A percentile compares a stretch with the other conserved stretches of the same genome.
These are phyloP conservation scores for Ceratobasidium sp. DNA, from an alignment of 1,284 basidiomycete genomes.

Conservation along the genomic window DNA sequence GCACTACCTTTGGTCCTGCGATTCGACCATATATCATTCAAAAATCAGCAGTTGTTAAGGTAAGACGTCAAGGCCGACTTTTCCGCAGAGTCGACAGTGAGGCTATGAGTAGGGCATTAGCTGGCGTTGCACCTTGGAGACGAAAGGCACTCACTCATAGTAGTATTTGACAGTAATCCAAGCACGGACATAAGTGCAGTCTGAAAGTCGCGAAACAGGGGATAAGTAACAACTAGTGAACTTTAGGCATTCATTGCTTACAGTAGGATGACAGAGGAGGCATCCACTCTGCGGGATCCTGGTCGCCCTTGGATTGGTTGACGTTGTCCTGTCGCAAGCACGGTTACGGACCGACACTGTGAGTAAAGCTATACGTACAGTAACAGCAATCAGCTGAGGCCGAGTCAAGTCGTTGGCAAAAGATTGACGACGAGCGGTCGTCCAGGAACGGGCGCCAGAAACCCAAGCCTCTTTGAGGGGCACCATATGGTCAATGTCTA, in stretches of 20 bases:
- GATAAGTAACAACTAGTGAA: constrained; percentile 49
- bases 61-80: constrained; percentile 47
- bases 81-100: constrained; percentile 55
- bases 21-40: no score
- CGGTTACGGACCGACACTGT: no score
- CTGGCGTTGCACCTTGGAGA: not conserved
- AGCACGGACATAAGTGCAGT: constrained; percentile 39
- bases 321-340: constrained; percentile 43
- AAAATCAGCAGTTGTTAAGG: constrained; percentile 49
- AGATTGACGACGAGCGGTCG: constrained; percentile 55
- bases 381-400: constrained; percentile 60
- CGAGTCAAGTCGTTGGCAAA: constrained; percentile 61
- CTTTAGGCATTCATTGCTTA: constrained; percentile 51
- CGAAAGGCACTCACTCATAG: constrained; percentile 46
- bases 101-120: constrained; percentile 25
- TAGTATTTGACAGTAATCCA: constrained; percentile 55
- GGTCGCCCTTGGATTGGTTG: constrained; percentile 53
- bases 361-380: constrained; percentile 45
- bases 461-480: constrained; percentile 55
- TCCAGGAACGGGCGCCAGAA: constrained; percentile 60
- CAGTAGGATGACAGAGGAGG: constrained; percentile 54
- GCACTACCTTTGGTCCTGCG: no score
- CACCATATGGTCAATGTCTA: constrained; percentile 57
- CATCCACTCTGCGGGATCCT: constrained; percentile 57
- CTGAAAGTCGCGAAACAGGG: not conserved